Percentiles rank a stretch among this genome's conserved stretches.
phyloP scores from a whole-genome alignment of 306 rosid species.

The Parietaria judaica region DNA sequence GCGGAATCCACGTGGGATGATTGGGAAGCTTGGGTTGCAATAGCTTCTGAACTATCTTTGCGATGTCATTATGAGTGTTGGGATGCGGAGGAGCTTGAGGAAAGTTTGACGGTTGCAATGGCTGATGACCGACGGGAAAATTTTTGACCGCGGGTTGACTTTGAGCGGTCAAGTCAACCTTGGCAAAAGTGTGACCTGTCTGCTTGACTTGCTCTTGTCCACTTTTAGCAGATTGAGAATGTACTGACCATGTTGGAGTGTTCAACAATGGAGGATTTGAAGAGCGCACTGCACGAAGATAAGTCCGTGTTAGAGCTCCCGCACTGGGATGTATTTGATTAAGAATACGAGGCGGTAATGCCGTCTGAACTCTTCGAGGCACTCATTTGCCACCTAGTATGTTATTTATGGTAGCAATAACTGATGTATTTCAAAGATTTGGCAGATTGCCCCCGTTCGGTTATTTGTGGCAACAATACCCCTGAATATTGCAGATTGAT shows the following conservation, averaged over 20 bases:
- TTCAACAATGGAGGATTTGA: slow-evolving; percentile 43
- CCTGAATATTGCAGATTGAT: no score
- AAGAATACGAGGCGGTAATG: no score
- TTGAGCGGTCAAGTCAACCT: slow-evolving; percentile 48
- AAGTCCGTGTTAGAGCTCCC: background rate
- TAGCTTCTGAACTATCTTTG: slow-evolving; percentile 67
- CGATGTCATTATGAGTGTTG: slow-evolving; percentile 64
- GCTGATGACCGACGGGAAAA: slow-evolving; percentile 43
- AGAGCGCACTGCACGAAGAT: slow-evolving; percentile 37
- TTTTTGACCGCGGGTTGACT: slow-evolving; percentile 60
- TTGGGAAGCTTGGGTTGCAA: slow-evolving; percentile 75
- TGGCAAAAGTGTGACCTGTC: slow-evolving; percentile 40
- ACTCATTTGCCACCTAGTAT: no score
- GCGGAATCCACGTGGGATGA: slow-evolving; percentile 93
- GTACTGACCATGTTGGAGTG: slow-evolving; percentile 74
- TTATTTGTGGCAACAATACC: no score
- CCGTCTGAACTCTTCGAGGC: no score
- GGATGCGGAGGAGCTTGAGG: slow-evolving; percentile 55
- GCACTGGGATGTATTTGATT: no score
- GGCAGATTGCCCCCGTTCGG: no score
- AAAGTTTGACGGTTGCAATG: slow-evolving; percentile 45
- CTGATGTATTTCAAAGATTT: no score
- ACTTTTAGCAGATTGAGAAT: slow-evolving; percentile 56
- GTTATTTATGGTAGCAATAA: no score
- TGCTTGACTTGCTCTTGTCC: slow-evolving; percentile 54